phyloP scores from a whole-genome alignment of 768 basidiomycete genomes.

The Leccinellum albellum region DNA sequence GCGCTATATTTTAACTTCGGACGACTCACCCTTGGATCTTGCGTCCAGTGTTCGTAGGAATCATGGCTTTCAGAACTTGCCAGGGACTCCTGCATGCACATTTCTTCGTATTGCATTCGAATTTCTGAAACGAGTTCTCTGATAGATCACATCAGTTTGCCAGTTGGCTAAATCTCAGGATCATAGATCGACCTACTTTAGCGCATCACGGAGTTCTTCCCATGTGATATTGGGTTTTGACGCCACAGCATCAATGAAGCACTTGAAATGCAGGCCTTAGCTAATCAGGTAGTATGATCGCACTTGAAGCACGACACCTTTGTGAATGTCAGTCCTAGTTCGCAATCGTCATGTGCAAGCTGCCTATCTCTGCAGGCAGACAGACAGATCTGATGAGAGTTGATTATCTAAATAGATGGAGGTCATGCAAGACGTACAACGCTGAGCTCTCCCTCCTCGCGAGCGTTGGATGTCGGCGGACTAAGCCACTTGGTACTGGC shows the following conservation, averaged over 20 bases:
- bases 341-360: constrained; percentile 20
- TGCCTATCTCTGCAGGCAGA: constrained; percentile 28
- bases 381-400: constrained; percentile 18
- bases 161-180: not conserved
- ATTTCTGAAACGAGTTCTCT: constrained; percentile 18
- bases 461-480: constrained; percentile 2
- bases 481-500: constrained; percentile 3
- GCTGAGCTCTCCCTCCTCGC: constrained; percentile 12
- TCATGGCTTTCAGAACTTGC: not conserved
- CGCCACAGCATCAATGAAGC: constrained; percentile 15
- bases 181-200: constrained; percentile 11
- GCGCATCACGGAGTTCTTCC: constrained; percentile 15
- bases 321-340: constrained; percentile 20
- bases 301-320: constrained; percentile 12
- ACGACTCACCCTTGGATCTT: constrained; percentile 22
- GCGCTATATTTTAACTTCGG: not conserved
- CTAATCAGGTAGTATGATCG: not conserved
- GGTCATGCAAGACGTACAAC: constrained; percentile 10
- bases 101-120: constrained; percentile 8
- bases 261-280: constrained; percentile 4
- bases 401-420: not conserved
- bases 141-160: not conserved
- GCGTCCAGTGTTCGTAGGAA: constrained; percentile 3
- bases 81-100: not conserved
- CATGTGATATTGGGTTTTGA: constrained; percentile 14